Conservation (phyloP, 1,139 yeast species). For the Nakaseomyces kungkrabaensis region DNA sequence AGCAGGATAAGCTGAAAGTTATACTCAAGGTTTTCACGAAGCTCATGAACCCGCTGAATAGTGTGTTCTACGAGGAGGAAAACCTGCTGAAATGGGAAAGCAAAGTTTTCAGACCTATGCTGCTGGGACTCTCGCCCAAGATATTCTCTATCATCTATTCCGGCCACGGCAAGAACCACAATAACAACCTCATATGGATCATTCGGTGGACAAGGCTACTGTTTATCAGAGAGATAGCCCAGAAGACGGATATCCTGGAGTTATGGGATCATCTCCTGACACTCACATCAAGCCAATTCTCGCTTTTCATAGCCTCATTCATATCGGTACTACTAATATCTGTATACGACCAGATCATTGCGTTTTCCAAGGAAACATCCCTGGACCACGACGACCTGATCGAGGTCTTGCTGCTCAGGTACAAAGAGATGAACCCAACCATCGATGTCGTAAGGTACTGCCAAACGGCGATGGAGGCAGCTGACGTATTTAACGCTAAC, state of each 20-base stretch:
- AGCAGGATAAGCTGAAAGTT: constrained; percentile 14
- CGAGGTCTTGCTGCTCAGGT: constrained; percentile 44
- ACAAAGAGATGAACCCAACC: constrained; percentile 33
- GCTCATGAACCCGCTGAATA: constrained; percentile 26
- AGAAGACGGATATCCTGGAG: constrained; percentile 34
- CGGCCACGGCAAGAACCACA: constrained; percentile 24
- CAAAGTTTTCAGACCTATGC: constrained; percentile 36
- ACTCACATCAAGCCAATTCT: constrained; percentile 13
- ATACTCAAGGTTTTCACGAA: constrained; percentile 27
- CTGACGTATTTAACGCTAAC: constrained; percentile 18
- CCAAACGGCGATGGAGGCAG: constrained; percentile 17
- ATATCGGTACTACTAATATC: constrained; percentile 44
- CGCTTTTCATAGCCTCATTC: constrained; percentile 40
- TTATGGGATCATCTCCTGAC: constrained; percentile 51
- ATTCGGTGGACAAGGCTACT: constrained; percentile 54
- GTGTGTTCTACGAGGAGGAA: constrained; percentile 28
- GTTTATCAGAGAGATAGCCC: constrained; percentile 49
- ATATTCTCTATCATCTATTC: constrained; percentile 17
- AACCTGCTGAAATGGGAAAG: constrained; percentile 29
- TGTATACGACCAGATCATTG: constrained; percentile 37
- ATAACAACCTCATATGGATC: constrained; percentile 52
- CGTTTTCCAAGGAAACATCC: neutral
- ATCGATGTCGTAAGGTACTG: constrained; percentile 16
- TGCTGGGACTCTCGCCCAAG: constrained; percentile 35
- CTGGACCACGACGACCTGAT: constrained; percentile 44